phyloP scores from a whole-genome alignment of 768 basidiomycete genomes.

The Boletus subcaerulescens region DNA sequence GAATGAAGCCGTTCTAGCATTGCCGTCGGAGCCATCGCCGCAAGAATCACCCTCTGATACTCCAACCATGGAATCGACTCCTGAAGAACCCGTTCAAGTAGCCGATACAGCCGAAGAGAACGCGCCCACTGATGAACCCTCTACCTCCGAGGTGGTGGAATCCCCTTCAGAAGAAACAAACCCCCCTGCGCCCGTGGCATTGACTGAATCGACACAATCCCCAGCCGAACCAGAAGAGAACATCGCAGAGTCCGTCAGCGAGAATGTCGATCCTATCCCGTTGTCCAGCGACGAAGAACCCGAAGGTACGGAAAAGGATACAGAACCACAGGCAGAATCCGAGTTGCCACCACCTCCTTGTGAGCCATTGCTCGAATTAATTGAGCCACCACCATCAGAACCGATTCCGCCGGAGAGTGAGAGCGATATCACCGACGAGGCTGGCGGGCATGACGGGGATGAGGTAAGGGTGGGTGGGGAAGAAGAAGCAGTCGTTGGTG shows the following conservation, averaged over 20 bases:
- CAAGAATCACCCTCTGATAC: constrained; percentile 3
- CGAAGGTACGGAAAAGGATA: neutral
- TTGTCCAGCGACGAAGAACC: constrained; percentile 1
- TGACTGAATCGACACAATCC: constrained; percentile 3
- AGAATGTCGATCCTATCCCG: constrained; percentile 4
- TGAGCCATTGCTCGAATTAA: constrained; percentile 24
- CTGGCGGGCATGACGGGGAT: constrained; percentile 17
- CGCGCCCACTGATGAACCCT: neutral
- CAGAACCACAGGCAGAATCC: constrained; percentile 7
- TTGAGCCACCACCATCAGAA: constrained; percentile 31
- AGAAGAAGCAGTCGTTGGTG: constrained; percentile 10
- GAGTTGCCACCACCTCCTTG: neutral
- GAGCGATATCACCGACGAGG: constrained; percentile 36
- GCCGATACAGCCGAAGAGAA: constrained; percentile 1
- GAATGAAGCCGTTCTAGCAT: neutral
- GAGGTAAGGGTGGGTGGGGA: constrained; percentile 15
- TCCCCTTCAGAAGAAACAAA: constrained; percentile 4
- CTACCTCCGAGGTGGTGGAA: constrained; percentile 4
- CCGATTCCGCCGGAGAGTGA: constrained; percentile 33
- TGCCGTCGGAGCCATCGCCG: neutral
- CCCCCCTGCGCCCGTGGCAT: neutral
- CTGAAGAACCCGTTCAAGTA: constrained; percentile 8
- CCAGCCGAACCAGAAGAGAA: constrained; percentile 2
- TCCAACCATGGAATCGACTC: constrained; percentile 3
- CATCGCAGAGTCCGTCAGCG: neutral